Evolutionary conservation across 73 alveolate species (phyloP).

Genomic region (Strombidium stylifer): DNA sequence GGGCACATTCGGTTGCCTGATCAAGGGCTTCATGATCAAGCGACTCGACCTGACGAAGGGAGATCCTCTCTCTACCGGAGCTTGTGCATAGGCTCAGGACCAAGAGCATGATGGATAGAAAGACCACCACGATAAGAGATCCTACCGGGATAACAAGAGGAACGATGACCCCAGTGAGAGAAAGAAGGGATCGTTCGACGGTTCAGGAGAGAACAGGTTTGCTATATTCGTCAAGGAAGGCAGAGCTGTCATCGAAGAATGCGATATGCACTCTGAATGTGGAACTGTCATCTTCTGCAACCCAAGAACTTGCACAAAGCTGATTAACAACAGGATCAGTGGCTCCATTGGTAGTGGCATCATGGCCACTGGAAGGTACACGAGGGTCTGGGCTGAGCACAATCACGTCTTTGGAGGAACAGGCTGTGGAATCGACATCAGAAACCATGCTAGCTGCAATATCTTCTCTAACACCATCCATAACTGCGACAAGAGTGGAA

Average conservation of each 20-base stretch:
- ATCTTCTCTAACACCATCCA: neutral
- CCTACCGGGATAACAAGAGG: too few species aligned
- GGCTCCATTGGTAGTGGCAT: conserved; percentile 26
- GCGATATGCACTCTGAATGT: conserved; percentile 30
- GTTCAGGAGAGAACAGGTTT: conserved; percentile 23
- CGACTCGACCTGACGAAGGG: conserved; percentile 9
- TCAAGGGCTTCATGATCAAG: conserved; percentile 23
- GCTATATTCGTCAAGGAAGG: conserved; percentile 38
- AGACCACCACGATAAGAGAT: too few species aligned
- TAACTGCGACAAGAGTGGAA: conserved; percentile 25
- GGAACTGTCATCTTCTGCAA: conserved; percentile 37
- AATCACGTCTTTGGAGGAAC: conserved; percentile 19
- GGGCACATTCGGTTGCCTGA: conserved; percentile 22
- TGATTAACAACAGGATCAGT: conserved; percentile 1
- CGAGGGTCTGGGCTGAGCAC: conserved; percentile 13
- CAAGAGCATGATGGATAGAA: too few species aligned
- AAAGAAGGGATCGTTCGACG: too few species aligned
- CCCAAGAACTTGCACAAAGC: conserved; percentile 28
- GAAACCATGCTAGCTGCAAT: conserved; percentile 10
- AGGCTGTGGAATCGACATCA: conserved; percentile 32
- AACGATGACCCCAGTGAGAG: too few species aligned
- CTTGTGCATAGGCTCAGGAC: too few species aligned
- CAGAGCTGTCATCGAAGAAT: conserved; percentile 22
- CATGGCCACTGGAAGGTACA: conserved; percentile 18
- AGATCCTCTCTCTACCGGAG: conserved; percentile 20